Evolutionary conservation across 116 monocot species (phyloP).

Genomic region (Papilionanthe hybrid): DNA sequence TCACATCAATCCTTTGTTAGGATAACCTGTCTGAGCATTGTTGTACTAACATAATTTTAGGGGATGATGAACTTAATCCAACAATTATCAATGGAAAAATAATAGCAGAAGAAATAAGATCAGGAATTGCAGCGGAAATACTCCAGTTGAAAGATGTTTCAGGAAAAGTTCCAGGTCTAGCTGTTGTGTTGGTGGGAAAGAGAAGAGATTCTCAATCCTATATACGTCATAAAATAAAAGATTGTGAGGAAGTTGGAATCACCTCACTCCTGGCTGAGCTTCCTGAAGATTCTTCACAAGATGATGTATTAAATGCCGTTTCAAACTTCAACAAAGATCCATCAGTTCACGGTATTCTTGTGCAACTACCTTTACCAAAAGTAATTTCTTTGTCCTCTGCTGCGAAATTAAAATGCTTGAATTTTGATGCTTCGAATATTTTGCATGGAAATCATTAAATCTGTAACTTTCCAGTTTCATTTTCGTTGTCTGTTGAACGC

Average conservation of each 20-base stretch:
- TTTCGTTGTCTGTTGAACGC: constrained; percentile 13
- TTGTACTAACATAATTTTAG: constrained; percentile 13
- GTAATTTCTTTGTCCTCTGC: constrained; percentile 39
- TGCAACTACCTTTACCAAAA: constrained; percentile 89
- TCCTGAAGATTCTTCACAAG: constrained; percentile 60
- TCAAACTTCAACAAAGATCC: constrained; percentile 68
- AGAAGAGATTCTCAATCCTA: constrained; percentile 79
- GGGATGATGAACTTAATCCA: constrained; percentile 17
- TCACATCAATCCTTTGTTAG: neutral
- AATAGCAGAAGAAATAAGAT: constrained; percentile 65
- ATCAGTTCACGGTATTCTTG: constrained; percentile 88
- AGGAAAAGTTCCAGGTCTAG: constrained; percentile 67
- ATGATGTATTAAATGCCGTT: constrained; percentile 55
- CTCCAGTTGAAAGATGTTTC: constrained; percentile 43
- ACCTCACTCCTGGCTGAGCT: constrained; percentile 52
- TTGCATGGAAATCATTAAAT: neutral
- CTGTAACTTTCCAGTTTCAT: neutral
- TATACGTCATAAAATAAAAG: constrained; percentile 67
- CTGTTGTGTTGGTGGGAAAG: constrained; percentile 78
- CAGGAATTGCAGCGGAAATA: constrained; percentile 60
- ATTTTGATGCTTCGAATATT: neutral
- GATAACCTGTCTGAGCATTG: constrained; percentile 1
- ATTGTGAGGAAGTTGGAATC: constrained; percentile 86
- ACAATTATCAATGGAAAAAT: constrained; percentile 74
- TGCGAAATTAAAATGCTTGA: neutral